Evolutionary conservation across 2,329 filamentous ascomycete genomes (phyloP).

Genomic region (Colletotrichum tamarilloi): DNA sequence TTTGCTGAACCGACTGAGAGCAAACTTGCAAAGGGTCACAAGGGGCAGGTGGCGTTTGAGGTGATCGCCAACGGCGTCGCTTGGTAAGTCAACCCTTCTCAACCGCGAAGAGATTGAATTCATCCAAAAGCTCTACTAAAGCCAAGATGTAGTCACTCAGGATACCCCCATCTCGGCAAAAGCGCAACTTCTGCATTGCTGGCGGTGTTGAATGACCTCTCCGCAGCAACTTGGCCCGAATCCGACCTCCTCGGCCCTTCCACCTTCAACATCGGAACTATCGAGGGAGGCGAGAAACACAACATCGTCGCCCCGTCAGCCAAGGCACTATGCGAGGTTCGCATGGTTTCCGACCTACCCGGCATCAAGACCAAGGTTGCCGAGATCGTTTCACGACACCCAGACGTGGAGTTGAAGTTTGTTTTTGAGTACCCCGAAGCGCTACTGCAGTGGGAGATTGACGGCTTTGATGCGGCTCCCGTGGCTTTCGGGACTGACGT

Average conservation of each 20-base stretch:
- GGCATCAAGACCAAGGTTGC: constrained; percentile 46
- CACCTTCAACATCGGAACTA: constrained; percentile 52
- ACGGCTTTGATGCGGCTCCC: constrained; percentile 48
- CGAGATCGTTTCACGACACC: constrained; percentile 45
- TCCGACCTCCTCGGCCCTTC: constrained; percentile 51
- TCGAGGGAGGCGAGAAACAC: constrained; percentile 51
- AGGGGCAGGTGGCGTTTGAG: constrained; percentile 43
- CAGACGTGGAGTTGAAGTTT: constrained; percentile 47
- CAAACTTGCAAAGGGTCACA: constrained; percentile 41
- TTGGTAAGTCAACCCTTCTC: constrained; percentile 36
- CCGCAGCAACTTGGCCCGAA: constrained; percentile 43
- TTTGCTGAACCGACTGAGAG: constrained; percentile 43
- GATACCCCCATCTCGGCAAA: constrained; percentile 47
- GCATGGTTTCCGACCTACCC: constrained; percentile 48
- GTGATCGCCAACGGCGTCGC: constrained; percentile 43
- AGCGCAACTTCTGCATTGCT: constrained; percentile 47
- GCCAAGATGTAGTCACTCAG: constrained; percentile 44
- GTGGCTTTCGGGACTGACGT: constrained; percentile 54
- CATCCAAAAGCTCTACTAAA: background rate
- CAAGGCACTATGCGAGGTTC: constrained; percentile 51
- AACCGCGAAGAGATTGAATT: background rate
- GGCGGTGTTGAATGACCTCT: constrained; percentile 45
- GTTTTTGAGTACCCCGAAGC: constrained; percentile 51
- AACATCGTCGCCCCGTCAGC: constrained; percentile 52
- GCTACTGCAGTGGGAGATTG: constrained; percentile 50